These are phyloP conservation scores for Corylus heterophylla DNA, from an alignment of 306 rosid genomes.

Conservation along the genomic window DNA sequence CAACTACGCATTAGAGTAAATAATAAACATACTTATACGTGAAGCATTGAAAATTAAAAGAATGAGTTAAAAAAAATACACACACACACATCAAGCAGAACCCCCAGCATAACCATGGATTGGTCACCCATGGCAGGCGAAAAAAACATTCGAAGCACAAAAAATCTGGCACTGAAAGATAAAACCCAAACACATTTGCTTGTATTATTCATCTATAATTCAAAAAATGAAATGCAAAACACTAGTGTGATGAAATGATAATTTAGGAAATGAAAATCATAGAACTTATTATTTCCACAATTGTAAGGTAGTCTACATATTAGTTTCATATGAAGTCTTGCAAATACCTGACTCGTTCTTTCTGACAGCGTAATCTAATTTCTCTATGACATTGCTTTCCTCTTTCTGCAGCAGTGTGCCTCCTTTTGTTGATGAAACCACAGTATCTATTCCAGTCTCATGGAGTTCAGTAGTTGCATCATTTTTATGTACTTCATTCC, in stretches of 20 bases:
- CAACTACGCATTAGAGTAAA: too few species aligned
- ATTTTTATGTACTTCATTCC: constrained; percentile 20
- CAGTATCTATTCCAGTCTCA: constrained; percentile 17
- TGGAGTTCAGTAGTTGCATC: constrained; percentile 10
- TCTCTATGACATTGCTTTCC: neutral
- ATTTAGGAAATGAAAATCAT: too few species aligned
- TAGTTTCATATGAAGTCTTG: constrained; percentile 8
- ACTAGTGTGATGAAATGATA: too few species aligned
- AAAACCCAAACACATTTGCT: too few species aligned
- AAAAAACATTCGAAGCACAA: too few species aligned
- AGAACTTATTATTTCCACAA: too few species aligned
- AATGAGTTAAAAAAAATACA: neutral
- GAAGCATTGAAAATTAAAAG: neutral
- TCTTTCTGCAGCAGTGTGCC: constrained; percentile 15
- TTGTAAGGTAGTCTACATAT: too few species aligned
- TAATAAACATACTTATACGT: neutral
- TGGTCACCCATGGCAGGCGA: too few species aligned
- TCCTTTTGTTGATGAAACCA: constrained; percentile 20
- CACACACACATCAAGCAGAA: neutral
- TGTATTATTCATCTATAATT: too few species aligned
- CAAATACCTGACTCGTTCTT: constrained; percentile 30
- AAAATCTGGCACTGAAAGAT: too few species aligned
- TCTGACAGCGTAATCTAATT: neutral
- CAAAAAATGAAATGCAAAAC: too few species aligned
- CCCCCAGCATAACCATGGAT: neutral